phyloP scores from a whole-genome alignment of 768 basidiomycete genomes.

The Cystofilobasidium ferigula region DNA sequence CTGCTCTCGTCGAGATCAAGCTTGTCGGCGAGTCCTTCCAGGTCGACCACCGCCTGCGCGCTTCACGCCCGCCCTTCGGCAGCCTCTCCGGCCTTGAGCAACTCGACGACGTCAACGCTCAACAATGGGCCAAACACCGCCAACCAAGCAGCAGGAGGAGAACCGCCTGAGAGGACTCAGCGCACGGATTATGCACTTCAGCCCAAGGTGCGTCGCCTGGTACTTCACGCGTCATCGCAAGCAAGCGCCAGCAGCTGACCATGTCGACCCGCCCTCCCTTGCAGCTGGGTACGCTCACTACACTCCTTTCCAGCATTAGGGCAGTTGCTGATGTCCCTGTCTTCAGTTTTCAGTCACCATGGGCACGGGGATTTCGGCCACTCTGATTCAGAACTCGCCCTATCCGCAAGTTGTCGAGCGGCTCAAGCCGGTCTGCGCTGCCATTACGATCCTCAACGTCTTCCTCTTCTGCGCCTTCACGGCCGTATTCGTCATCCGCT shows the following conservation, averaged over 20 bases:
- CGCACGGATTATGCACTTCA: conserved; percentile 21
- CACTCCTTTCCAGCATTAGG: neutral
- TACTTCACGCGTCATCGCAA: neutral
- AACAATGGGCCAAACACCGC: no score
- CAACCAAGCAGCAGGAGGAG: conserved; percentile 1
- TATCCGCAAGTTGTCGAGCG: conserved; percentile 22
- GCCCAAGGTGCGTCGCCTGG: neutral
- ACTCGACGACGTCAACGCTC: no score
- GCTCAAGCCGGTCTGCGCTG: conserved; percentile 15
- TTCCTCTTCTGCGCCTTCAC: conserved; percentile 27
- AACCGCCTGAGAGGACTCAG: conserved; percentile 14
- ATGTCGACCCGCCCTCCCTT: neutral
- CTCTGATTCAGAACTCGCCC: conserved; percentile 24
- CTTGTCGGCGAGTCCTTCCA: no score
- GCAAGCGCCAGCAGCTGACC: neutral
- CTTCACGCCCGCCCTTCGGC: no score
- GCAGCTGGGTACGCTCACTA: no score
- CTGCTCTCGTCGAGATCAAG: no score
- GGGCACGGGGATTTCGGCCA: conserved; percentile 22
- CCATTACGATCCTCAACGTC: conserved; percentile 26
- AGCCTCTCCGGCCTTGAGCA: no score
- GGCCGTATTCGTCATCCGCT: conserved; percentile 20
- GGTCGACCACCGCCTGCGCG: no score
- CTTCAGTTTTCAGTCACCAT: neutral
- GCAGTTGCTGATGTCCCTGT: neutral